Percentiles rank a stretch among this genome's conserved stretches.
Conservation (phyloP, 345 rosid genomes). For the Corchorus olitorius region DNA sequence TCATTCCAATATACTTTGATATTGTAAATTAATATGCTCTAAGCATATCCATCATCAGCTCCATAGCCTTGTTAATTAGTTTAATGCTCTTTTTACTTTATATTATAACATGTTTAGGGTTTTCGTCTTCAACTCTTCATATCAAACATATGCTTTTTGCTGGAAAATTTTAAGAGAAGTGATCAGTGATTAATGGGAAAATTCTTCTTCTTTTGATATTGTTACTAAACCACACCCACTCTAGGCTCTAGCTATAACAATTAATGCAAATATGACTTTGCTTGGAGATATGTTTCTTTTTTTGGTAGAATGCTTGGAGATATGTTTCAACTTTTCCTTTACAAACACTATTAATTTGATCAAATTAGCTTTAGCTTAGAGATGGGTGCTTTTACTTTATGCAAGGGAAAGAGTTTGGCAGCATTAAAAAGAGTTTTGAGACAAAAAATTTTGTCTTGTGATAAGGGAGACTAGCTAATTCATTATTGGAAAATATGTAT, state of each 20-base stretch:
- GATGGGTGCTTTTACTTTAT: not conserved
- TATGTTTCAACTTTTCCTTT: too few species aligned
- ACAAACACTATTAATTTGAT: not conserved
- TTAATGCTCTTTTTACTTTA: not conserved
- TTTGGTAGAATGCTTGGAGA: too few species aligned
- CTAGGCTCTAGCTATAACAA: too few species aligned
- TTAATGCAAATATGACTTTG: too few species aligned
- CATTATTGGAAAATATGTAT: not conserved
- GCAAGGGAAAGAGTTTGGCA: not conserved
- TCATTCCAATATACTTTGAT: not conserved
- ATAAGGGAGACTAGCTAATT: not conserved
- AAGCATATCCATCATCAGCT: not conserved
- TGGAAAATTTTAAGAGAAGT: not conserved
- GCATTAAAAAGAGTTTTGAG: not conserved
- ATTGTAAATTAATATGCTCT: conserved; percentile 1
- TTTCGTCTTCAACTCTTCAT: not conserved
- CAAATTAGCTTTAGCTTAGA: not conserved
- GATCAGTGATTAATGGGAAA: not conserved
- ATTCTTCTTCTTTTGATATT: not conserved
- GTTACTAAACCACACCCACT: not conserved
- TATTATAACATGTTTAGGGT: not conserved
- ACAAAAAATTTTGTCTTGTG: not conserved
- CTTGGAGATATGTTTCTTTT: too few species aligned
- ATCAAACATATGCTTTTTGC: not conserved
- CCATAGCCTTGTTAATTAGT: not conserved